Evolutionary conservation across 2,329 filamentous ascomycete genomes (phyloP).

Genomic region (Elsinoe ampelina): DNA sequence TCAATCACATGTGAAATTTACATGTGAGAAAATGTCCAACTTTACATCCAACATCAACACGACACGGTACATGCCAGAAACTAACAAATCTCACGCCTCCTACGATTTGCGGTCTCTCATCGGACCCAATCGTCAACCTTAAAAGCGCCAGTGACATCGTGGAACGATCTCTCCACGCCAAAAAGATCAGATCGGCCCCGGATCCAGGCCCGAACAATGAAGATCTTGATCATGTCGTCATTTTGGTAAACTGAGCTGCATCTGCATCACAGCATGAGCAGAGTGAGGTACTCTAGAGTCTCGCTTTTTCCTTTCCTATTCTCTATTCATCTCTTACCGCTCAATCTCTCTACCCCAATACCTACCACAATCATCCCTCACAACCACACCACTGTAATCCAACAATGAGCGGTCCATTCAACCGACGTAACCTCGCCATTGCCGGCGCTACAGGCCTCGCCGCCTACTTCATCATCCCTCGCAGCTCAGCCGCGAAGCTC

Average conservation of each 20-base stretch:
- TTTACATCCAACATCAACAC: neutral
- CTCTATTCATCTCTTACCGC: neutral
- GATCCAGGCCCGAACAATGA: neutral
- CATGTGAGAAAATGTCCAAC: neutral
- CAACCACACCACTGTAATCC: neutral
- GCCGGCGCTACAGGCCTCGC: conserved; percentile 21
- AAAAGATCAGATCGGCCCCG: neutral
- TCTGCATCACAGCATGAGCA: neutral
- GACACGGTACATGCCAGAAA: neutral
- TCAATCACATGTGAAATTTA: neutral
- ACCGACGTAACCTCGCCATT: conserved; percentile 25
- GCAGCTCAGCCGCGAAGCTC: conserved; percentile 3
- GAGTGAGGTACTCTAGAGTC: neutral
- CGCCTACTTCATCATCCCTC: conserved; percentile 21
- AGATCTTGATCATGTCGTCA: conserved; percentile 12
- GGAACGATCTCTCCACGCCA: conserved; percentile 8
- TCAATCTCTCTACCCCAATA: neutral
- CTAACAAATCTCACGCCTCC: neutral
- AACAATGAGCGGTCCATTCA: conserved; percentile 19
- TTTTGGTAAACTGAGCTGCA: neutral
- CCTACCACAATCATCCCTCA: too few relatives aligned
- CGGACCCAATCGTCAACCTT: neutral
- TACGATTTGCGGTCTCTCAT: neutral
- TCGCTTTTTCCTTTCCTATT: neutral
- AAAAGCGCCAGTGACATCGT: neutral